These are phyloP conservation scores for Aureobasidium lini DNA, from an alignment of 2,329 filamentous ascomycete genomes.

Conservation along the genomic window DNA sequence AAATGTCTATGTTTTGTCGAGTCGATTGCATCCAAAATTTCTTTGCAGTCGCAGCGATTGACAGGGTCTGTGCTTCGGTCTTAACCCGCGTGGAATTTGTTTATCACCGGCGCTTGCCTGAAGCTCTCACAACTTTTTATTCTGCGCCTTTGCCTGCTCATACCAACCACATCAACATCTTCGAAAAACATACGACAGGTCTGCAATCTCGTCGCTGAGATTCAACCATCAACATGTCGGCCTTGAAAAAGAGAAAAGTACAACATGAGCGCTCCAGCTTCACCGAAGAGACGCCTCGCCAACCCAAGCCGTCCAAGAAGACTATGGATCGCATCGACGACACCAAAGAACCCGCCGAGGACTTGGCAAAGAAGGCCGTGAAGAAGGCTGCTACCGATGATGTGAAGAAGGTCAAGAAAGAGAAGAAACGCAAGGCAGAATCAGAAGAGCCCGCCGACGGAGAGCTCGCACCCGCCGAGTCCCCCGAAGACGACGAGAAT, in stretches of 20 bases:
- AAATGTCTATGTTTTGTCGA: background rate
- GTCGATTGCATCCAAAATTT: background rate
- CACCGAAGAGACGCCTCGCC: conserved; percentile 1
- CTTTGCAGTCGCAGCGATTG: background rate
- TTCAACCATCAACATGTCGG: conserved; percentile 27
- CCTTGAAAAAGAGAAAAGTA: conserved; percentile 38
- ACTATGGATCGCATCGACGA: conserved; percentile 14
- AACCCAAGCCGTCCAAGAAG: conserved; percentile 14
- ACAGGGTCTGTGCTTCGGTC: background rate
- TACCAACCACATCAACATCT: background rate
- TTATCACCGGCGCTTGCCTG: background rate
- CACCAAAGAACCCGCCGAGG: background rate
- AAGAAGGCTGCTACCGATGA: conserved; percentile 21
- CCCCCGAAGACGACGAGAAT: conserved; percentile 22
- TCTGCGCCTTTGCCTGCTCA: background rate
- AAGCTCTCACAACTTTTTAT: background rate
- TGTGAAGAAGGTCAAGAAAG: conserved; percentile 24
- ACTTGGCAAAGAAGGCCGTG: background rate
- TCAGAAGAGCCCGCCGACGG: conserved; percentile 17
- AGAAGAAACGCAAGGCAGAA: conserved; percentile 11
- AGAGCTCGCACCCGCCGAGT: conserved; percentile 21
- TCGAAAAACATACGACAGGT: background rate
- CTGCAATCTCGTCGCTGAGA: background rate
- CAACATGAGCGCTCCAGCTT: conserved; percentile 17
- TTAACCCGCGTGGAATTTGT: background rate